phyloP scores from a whole-genome alignment of 306 rosid genomes.

The Quercus berberidifolia region DNA sequence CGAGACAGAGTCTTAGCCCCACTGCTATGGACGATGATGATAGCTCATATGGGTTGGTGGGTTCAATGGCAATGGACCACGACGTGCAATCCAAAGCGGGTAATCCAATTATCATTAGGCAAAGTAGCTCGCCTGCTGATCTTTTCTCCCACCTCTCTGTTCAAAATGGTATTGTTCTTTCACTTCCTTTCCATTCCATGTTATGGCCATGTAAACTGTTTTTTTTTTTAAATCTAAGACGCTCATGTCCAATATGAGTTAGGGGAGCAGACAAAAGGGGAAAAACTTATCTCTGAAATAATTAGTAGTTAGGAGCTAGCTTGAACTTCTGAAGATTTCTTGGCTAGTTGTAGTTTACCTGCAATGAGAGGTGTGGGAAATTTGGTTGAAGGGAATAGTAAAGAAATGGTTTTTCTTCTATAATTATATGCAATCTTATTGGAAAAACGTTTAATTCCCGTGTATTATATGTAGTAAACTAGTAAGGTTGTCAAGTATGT shows the following conservation, averaged over 20 bases:
- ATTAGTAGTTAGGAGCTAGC: background rate
- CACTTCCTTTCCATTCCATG: background rate
- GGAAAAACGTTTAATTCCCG: too few species aligned
- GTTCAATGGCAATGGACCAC: conserved; percentile 40
- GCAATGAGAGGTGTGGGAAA: background rate
- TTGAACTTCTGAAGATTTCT: background rate
- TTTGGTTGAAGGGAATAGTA: background rate
- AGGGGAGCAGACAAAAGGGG: background rate
- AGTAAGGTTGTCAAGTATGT: too few species aligned
- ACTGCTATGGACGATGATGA: conserved; percentile 29
- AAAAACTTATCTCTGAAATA: background rate
- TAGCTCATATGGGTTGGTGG: conserved; percentile 43
- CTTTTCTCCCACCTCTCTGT: conserved; percentile 54
- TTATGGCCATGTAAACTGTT: background rate
- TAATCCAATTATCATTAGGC: conserved; percentile 43
- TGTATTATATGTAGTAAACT: too few species aligned
- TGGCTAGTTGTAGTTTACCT: background rate
- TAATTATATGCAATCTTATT: background rate
- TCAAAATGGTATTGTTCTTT: conserved; percentile 49
- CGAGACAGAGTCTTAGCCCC: conserved; percentile 57
- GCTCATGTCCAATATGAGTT: background rate
- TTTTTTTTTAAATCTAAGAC: background rate
- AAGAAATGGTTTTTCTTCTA: background rate
- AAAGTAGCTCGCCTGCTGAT: conserved; percentile 59
- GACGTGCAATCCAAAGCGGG: conserved; percentile 25